A percentile compares a stretch with the other conserved stretches of the same genome.
Conservation (phyloP, 2,329 filamentous ascomycete genomes). For the Paradendryphiella salina region DNA sequence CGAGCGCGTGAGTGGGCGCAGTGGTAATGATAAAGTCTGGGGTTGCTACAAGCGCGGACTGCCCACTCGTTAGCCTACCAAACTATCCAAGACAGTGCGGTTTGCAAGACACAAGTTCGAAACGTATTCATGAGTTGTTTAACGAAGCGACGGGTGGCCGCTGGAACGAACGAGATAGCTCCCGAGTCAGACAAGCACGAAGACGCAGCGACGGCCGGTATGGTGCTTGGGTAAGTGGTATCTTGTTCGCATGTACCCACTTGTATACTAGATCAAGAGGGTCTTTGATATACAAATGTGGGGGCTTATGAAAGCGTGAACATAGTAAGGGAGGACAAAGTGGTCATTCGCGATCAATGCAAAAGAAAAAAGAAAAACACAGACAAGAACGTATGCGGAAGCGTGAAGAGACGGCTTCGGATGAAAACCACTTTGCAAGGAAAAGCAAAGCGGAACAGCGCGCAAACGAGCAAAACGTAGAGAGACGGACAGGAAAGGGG, state of each 20-base stretch:
- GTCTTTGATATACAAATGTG: conserved; percentile 27
- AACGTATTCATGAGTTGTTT: conserved; percentile 46
- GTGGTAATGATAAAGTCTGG: conserved; percentile 31
- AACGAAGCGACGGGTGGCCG: conserved; percentile 35
- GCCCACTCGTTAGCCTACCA: conserved; percentile 43
- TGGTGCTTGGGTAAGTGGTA: conserved; percentile 33
- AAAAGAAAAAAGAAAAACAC: conserved; percentile 25
- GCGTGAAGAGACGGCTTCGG: conserved; percentile 37
- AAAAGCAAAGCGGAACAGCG: conserved; percentile 43
- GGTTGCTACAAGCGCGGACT: conserved; percentile 42
- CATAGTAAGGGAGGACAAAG: conserved; percentile 42
- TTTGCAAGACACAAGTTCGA: conserved; percentile 47
- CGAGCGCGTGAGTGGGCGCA: conserved; percentile 21
- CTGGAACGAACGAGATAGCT: conserved; percentile 38
- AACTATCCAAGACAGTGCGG: conserved; percentile 43
- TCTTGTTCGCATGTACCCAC: conserved; percentile 42
- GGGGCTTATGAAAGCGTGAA: conserved; percentile 34
- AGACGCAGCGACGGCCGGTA: conserved; percentile 25
- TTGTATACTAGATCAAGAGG: conserved; percentile 22
- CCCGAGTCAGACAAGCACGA: conserved; percentile 42
- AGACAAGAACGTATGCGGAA: conserved; percentile 39
- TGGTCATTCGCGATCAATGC: conserved; percentile 35
- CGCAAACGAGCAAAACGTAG: conserved; percentile 34
- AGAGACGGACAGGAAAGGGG: conserved; percentile 39
- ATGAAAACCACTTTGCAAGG: conserved; percentile 36